These are phyloP conservation scores for Aspergillus leporis DNA, from an alignment of 495 filamentous ascomycete species.

Conservation along the genomic window DNA sequence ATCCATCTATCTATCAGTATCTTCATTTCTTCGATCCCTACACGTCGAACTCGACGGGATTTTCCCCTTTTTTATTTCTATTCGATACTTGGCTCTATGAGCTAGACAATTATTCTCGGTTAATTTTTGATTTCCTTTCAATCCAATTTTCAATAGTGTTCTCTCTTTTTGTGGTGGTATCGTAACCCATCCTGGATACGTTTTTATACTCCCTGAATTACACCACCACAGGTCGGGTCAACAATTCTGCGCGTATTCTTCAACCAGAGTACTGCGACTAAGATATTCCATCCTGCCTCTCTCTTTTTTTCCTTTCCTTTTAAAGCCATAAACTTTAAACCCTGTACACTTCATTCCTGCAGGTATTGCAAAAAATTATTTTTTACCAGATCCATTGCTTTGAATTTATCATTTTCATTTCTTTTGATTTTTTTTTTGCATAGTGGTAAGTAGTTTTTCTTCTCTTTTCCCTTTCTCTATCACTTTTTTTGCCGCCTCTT, in stretches of 20 bases:
- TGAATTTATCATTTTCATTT: not conserved
- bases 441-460: conserved; percentile 4
- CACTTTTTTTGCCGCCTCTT: conserved; percentile 13
- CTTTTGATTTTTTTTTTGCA: not conserved
- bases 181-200: not conserved
- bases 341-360: conserved; percentile 2
- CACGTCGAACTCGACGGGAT: not conserved
- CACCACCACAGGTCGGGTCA: conserved; percentile 1
- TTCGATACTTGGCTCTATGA: not conserved
- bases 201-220: conserved; percentile 2
- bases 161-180: not conserved
- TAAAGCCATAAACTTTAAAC: not conserved
- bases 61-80: not conserved
- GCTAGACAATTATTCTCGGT: not conserved
- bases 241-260: conserved; percentile 3
- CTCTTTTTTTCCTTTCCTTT: not conserved
- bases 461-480: conserved; percentile 4
- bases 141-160: not conserved
- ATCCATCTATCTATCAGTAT: not conserved
- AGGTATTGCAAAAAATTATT: not conserved
- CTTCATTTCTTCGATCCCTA: not conserved
- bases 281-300: conserved; percentile 10
- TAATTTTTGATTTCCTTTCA: not conserved
- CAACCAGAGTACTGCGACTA: not conserved
- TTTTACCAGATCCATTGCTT: not conserved